Evolutionary conservation across 441 rosid species (phyloP).

Genomic region (Erodium chrysanthum): DNA sequence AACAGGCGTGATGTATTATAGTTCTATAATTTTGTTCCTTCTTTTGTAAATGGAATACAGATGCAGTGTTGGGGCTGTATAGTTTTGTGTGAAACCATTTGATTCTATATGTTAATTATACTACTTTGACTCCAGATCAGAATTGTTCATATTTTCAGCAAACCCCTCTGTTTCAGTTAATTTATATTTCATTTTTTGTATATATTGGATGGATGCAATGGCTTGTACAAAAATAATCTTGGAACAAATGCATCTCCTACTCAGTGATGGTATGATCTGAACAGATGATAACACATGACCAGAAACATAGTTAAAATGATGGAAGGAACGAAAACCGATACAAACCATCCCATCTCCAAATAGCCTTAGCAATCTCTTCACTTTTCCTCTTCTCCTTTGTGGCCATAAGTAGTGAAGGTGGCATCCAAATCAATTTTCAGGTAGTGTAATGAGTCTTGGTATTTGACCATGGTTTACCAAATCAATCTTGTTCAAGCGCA

Average conservation of each 20-base stretch:
- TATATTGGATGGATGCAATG: background rate
- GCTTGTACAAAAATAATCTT: background rate
- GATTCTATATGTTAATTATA: background rate
- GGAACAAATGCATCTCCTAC: background rate
- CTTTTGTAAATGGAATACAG: conserved; percentile 34
- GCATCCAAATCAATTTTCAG: conserved; percentile 26
- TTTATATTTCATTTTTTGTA: background rate
- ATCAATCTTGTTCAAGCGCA: conserved; percentile 63
- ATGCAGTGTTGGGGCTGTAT: background rate
- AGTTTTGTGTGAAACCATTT: too few species aligned
- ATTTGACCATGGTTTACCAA: conserved; percentile 65
- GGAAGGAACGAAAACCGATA: background rate
- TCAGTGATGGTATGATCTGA: background rate
- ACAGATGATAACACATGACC: background rate
- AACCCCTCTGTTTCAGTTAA: background rate
- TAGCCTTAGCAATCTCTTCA: background rate
- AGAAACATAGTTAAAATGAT: background rate
- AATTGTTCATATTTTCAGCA: too few species aligned
- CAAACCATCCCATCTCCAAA: background rate
- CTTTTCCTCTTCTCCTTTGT: background rate
- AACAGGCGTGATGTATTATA: conserved; percentile 7
- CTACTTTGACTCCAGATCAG: background rate
- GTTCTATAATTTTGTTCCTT: conserved; percentile 26
- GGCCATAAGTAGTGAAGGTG: background rate
- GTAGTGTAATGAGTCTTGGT: conserved; percentile 45